Base-by-base conservation (phyloP, 139 green algal species). In the Chlorella sp. region DNA sequence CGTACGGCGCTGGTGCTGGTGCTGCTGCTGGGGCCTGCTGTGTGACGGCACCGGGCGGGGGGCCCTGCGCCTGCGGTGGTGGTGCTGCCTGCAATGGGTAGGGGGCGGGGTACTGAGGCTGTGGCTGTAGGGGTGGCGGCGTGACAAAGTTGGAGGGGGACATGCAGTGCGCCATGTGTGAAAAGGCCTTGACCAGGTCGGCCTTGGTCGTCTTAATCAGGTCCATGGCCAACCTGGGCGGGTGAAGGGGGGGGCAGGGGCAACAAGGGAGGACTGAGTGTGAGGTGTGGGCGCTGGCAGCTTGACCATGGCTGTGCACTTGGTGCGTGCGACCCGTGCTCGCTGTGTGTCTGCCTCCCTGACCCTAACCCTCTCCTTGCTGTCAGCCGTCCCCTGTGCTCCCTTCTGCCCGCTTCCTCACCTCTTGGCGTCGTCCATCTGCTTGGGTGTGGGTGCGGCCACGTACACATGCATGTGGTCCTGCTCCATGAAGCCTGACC, bases 381-480 rank as follows among this genome's bases (percentile, higher is more conserved):
- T n/a, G n/a, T n/a, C n/a, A n/a, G n/a, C n/a, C n/a, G n/a, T n/a
- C n/a, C n/a, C n/a, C n/a, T n/a, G n/a, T n/a, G n/a, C n/a, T n/a
- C n/a, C n/a, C n/a, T n/a, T n/a, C n/a, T n/a, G n/a, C n/a, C n/a
- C n/a, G n/a, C n/a, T n/a, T n/a, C n/a, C 75, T 34, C 70, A 80
- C 75, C 31, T 64, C 29, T 68, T 62, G 34, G 75, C 63, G 33
- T 80, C 63, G 6, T 69, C 69, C 27, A 74, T 20, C 24, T 69
- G 62, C 27, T 72, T 68, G 5, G 34, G 29, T 0, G 34, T 67
- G 70, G 49, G 36, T 3, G 35, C 69, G 0, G 62, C 17, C 23
- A 80, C 55, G 64, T 65, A 66, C 2, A 80, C 63, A 51, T 80
- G 70, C 49, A 80, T 26, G 31, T 50, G 75, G 62, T 80, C 75